Evolutionary conservation across 1,139 yeast genomes (phyloP), one percentile per base, ranked within the genome.

Genomic region (Suhomyces wounanorum): DNA sequence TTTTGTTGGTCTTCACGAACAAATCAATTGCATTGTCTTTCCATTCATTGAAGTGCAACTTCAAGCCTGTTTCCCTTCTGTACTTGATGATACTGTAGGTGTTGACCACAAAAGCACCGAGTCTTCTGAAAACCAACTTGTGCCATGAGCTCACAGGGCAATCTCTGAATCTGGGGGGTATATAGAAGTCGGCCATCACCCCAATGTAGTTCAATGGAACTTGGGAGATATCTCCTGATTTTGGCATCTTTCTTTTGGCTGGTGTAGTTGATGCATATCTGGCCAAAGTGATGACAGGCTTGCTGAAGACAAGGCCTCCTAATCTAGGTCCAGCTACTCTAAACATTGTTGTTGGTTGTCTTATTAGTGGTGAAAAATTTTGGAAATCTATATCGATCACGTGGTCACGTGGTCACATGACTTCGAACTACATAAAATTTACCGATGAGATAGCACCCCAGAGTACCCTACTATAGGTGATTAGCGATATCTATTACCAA

Each of bases 11-110:
- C 50, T 79, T 77, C 31, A 84, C 84, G 63, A 82, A 87, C 47
- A 73, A 74, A 58, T 86, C 87, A 54, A 87, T 79, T 14, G 91
- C 90, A 43, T 78, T 78, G 64, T 87, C 87, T 64, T 85, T 85
- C 92, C 92, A 87, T 53, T 82, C 77, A 44, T 83, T 69, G 64
- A 85, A 85, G 44, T 83, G 75, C 23, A 91, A 89, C 62, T 79
- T 83, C 58, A 82, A 70, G 36, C 85, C 84, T 48, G 87, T 82
- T 56, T 82, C 84, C 59, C 81, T 77, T 56, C 87, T 81, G 62
- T 83, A 83, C 58, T 83, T 75, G 39, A 83, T 87, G 14, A 86
- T 82, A 63, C 82, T 85, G 46, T 81, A 77, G 38, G 89, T 84
- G 64, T 85, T 85, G 60, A 83, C 75, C 28, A 85, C 85, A 49